These are phyloP conservation scores for Gynostemma pentaphyllum DNA, from an alignment of 306 rosid genomes.

Conservation along the genomic window DNA sequence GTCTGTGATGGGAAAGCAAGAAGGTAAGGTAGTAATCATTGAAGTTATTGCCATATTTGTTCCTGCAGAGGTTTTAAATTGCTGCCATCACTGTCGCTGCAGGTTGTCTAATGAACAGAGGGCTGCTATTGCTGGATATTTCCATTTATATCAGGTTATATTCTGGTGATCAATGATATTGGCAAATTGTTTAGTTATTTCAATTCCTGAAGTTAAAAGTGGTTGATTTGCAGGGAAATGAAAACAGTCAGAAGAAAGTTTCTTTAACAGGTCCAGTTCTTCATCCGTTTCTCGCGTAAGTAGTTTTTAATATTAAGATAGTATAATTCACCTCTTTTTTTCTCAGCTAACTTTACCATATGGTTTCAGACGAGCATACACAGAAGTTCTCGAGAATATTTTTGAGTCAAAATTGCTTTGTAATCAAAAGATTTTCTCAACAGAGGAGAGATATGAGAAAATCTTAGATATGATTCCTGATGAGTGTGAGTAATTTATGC, in stretches of 20 bases:
- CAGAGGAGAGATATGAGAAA: conserved; percentile 73
- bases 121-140: conserved; percentile 73
- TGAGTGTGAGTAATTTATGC: conserved; percentile 35
- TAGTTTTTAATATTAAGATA: conserved; percentile 10
- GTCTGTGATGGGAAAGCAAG: conserved; percentile 87
- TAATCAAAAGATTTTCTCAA: conserved; percentile 54
- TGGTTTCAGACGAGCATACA: conserved; percentile 61
- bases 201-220: not conserved
- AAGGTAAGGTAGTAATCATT: conserved; percentile 31
- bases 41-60: conserved; percentile 5
- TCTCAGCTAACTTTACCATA: conserved; percentile 15
- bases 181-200: not conserved
- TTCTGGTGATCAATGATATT: not conserved
- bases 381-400: conserved; percentile 51
- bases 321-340: conserved; percentile 14
- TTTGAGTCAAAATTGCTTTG: conserved; percentile 61
- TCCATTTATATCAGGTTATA: conserved; percentile 72
- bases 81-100: conserved; percentile 15
- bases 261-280: conserved; percentile 47
- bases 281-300: conserved; percentile 82
- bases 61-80: conserved; percentile 6
- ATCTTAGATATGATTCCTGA: conserved; percentile 77
- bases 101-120: conserved; percentile 83
- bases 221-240: conserved; percentile 59
- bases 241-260: conserved; percentile 74